A percentile compares a stretch with the other conserved stretches of the same genome.
phyloP scores from a whole-genome alignment of 2,329 filamentous ascomycete genomes.

The Hypomyces rosellus region DNA sequence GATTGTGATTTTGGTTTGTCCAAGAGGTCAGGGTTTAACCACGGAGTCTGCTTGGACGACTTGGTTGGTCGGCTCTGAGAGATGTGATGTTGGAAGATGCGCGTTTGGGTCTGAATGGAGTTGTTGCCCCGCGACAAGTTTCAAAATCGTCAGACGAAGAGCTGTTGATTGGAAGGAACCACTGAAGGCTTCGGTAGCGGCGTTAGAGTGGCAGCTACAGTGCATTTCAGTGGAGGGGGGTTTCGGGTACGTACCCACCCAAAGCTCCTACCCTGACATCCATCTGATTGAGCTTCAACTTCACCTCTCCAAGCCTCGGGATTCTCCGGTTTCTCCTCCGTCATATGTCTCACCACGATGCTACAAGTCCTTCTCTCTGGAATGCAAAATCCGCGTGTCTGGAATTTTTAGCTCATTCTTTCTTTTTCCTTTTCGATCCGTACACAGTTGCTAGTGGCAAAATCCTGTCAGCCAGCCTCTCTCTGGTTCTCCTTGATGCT shows the following conservation, averaged over 20 bases:
- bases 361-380: conserved; percentile 1
- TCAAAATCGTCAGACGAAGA: background rate
- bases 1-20: background rate
- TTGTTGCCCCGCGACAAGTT: background rate
- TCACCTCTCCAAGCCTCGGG: background rate
- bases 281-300: background rate
- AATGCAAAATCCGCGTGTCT: conserved; percentile 12
- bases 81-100: background rate
- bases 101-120: background rate
- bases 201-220: no score
- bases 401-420: no score
- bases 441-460: background rate
- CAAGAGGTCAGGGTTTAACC: background rate
- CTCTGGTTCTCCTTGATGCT: background rate
- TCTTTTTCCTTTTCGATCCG: conserved; percentile 1
- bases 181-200: no score
- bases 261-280: background rate
- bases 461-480: conserved; percentile 3
- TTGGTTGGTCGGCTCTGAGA: no score
- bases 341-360: conserved; percentile 5
- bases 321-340: background rate
- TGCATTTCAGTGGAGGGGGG: background rate
- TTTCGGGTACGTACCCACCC: background rate
- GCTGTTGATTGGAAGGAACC: background rate
- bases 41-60: background rate